Evolutionary conservation across 2,329 filamentous ascomycete species (phyloP).

Genomic region (Pseudopyrenochaeta lycopersici): DNA sequence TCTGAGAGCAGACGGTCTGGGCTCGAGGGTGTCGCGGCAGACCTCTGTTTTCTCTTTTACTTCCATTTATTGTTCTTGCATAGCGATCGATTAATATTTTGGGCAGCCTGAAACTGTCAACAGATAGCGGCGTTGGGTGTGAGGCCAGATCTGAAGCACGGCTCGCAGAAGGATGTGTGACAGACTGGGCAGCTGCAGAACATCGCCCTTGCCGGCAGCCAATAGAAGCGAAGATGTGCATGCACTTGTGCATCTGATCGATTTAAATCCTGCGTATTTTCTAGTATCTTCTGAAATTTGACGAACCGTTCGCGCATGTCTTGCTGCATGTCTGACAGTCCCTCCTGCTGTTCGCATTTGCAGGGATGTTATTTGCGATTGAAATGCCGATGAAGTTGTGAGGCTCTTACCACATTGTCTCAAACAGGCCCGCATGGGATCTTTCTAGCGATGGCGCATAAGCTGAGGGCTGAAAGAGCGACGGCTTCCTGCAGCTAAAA

Average conservation of each 20-base stretch:
- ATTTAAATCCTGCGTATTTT: neutral
- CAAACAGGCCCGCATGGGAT: neutral
- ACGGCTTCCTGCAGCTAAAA: neutral
- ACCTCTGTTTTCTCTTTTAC: neutral
- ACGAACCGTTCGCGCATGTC: neutral
- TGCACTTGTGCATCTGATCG: neutral
- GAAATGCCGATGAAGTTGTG: neutral
- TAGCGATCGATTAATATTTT: neutral
- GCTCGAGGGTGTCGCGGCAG: neutral
- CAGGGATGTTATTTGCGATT: neutral
- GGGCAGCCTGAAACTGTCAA: neutral
- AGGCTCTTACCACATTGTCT: neutral
- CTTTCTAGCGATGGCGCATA: neutral
- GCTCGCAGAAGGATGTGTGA: neutral
- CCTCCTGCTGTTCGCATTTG: neutral
- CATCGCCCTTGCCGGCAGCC: neutral
- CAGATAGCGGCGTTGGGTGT: neutral
- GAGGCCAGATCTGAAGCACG: neutral
- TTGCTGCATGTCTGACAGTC: neutral
- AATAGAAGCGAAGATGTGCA: neutral
- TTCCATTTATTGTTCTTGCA: neutral
- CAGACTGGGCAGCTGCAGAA: neutral
- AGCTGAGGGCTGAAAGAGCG: neutral
- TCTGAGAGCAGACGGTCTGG: neutral
- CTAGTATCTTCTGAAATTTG: neutral